These are phyloP conservation scores for Malus orientalis DNA, from an alignment of 306 rosid species.

Conservation along the genomic window DNA sequence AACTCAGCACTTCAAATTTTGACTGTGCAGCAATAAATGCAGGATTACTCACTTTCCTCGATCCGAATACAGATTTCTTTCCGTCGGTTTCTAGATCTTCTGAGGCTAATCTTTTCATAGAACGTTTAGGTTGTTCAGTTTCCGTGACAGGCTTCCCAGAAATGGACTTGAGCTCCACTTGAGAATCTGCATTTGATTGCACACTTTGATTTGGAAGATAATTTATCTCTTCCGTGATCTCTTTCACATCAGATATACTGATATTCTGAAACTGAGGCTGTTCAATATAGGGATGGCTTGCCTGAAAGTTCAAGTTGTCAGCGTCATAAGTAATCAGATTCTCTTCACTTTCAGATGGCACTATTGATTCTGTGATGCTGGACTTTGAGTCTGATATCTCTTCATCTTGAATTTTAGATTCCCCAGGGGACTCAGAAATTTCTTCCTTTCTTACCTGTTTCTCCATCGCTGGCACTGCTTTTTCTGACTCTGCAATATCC, in stretches of 20 bases:
- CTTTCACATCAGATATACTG: slow-evolving; percentile 30
- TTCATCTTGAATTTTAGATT: slow-evolving; percentile 33
- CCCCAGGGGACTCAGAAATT: slow-evolving; percentile 21
- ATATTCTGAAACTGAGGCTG: slow-evolving; percentile 32
- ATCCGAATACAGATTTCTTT: slow-evolving; percentile 44
- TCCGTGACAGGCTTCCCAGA: slow-evolving; percentile 40
- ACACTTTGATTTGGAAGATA: slow-evolving; percentile 24
- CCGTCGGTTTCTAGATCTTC: slow-evolving; percentile 70
- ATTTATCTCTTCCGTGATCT: slow-evolving; percentile 21
- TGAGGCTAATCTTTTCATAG: slow-evolving; percentile 47
- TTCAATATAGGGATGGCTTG: slow-evolving; percentile 31
- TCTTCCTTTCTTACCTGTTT: slow-evolving; percentile 31
- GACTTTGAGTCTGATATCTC: slow-evolving; percentile 37
- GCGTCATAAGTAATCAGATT: slow-evolving; percentile 35
- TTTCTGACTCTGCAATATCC: slow-evolving; percentile 29
- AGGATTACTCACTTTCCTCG: slow-evolving; percentile 59
- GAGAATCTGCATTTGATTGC: slow-evolving; percentile 25
- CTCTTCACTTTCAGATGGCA: slow-evolving; percentile 55
- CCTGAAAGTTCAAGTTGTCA: slow-evolving; percentile 36
- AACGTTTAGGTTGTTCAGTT: slow-evolving; percentile 39
- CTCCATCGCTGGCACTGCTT: slow-evolving; percentile 22
- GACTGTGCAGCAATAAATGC: slow-evolving; percentile 66
- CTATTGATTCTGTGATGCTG: slow-evolving; percentile 22
- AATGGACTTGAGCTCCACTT: slow-evolving; percentile 29
- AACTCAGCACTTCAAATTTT: slow-evolving; percentile 63